A percentile compares a stretch with the other conserved stretches of the same genome.
Conservation (phyloP, 2,329 filamentous ascomycete genomes). For the Nothophaeocryptopus gaeumannii region DNA sequence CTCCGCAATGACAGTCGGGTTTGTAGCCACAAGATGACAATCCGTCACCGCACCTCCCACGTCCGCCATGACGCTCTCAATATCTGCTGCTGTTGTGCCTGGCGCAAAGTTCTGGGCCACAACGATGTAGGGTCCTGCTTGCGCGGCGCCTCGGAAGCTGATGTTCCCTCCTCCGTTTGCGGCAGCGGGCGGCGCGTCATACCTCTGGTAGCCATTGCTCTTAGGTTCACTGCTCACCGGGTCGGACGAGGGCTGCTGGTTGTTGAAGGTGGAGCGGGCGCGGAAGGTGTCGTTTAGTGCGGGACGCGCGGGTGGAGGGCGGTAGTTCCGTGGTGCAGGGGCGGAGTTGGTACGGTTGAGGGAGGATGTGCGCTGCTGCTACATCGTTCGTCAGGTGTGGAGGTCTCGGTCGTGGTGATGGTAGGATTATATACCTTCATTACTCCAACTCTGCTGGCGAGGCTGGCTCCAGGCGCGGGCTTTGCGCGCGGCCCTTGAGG, state of each 20-base stretch:
- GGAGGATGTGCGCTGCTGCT: slow-evolving; percentile 27
- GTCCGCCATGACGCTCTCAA: slow-evolving; percentile 68
- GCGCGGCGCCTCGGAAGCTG: slow-evolving; percentile 63
- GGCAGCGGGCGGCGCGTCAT: slow-evolving; percentile 22
- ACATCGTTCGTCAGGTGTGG: background rate
- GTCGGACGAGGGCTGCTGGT: slow-evolving; percentile 37
- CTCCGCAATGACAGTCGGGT: slow-evolving; percentile 73
- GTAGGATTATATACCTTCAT: slow-evolving; percentile 57
- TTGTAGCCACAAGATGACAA: slow-evolving; percentile 65
- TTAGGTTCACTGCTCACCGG: slow-evolving; percentile 23
- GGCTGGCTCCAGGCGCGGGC: slow-evolving; percentile 50
- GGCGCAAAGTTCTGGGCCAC: slow-evolving; percentile 79
- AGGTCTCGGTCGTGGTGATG: background rate
- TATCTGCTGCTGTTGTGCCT: slow-evolving; percentile 77
- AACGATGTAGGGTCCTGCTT: slow-evolving; percentile 65
- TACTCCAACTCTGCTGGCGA: slow-evolving; percentile 70
- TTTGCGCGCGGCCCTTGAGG: slow-evolving; percentile 45
- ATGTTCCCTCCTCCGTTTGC: slow-evolving; percentile 50
- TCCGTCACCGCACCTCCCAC: slow-evolving; percentile 64
- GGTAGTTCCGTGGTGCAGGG: slow-evolving; percentile 21
- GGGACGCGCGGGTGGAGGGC: slow-evolving; percentile 19
- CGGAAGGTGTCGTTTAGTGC: slow-evolving; percentile 33
- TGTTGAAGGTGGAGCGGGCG: slow-evolving; percentile 39
- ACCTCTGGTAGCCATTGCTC: slow-evolving; percentile 31
- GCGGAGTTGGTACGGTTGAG: slow-evolving; percentile 26